These are phyloP conservation scores for Geosmithia putterillii DNA, from an alignment of 2,329 filamentous ascomycete genomes.

Conservation along the genomic window DNA sequence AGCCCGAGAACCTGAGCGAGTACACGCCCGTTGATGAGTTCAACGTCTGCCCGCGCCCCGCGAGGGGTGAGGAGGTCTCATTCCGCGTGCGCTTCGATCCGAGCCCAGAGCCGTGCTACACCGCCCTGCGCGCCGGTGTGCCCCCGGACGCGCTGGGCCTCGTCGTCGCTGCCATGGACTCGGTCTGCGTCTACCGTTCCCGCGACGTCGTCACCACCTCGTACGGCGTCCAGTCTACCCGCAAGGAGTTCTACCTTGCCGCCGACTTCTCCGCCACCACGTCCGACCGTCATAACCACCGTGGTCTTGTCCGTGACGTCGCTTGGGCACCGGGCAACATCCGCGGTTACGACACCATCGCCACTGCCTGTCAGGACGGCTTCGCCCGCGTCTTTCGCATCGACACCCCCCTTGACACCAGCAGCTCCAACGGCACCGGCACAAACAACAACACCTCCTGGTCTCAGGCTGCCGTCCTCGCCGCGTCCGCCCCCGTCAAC, in stretches of 20 bases:
- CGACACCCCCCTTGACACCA: slow-evolving; percentile 36
- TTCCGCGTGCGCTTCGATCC: slow-evolving; percentile 85
- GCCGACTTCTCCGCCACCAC: slow-evolving; percentile 50
- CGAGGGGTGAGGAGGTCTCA: slow-evolving; percentile 71
- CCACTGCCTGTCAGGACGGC: slow-evolving; percentile 87
- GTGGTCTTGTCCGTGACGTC: slow-evolving; percentile 71
- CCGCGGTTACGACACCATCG: slow-evolving; percentile 78
- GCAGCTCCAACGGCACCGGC: slow-evolving; percentile 1
- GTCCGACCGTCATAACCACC: slow-evolving; percentile 34
- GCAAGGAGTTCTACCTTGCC: slow-evolving; percentile 75
- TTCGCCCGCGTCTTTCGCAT: slow-evolving; percentile 80
- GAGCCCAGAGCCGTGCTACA: slow-evolving; percentile 69
- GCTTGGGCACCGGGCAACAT: slow-evolving; percentile 90
- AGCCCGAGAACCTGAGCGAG: slow-evolving; percentile 67
- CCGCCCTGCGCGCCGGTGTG: slow-evolving; percentile 68
- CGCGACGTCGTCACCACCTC: slow-evolving; percentile 40
- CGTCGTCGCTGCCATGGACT: slow-evolving; percentile 76
- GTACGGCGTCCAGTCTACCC: slow-evolving; percentile 40
- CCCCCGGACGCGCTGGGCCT: slow-evolving; percentile 67
- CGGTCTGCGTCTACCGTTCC: slow-evolving; percentile 74
- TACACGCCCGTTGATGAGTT: slow-evolving; percentile 69
- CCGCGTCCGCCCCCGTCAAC: slow-evolving; percentile 9
- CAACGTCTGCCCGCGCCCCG: slow-evolving; percentile 56
- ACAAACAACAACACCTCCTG: slow-evolving; percentile 4
- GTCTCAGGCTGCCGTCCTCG: neutral